These are phyloP conservation scores for Neotropicomus parvogracilis DNA, from an alignment of 1,284 basidiomycete genomes.

Conservation along the genomic window DNA sequence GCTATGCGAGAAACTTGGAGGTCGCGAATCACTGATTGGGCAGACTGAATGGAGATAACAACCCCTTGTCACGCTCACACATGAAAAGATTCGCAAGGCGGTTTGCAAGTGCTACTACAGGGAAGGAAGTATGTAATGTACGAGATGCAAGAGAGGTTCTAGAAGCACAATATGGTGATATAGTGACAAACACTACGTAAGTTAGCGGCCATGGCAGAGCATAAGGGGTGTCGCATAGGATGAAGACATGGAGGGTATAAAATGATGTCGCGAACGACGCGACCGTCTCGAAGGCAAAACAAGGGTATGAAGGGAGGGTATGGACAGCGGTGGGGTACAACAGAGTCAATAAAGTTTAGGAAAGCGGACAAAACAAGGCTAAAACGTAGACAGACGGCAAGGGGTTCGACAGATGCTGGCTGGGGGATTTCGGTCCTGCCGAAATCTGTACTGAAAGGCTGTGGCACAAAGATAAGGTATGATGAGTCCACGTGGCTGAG, in stretches of 20 bases:
- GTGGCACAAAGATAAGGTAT: not conserved
- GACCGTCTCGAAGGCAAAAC: constrained; percentile 2
- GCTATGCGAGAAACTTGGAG: not conserved
- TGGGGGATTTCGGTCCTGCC: constrained; percentile 44
- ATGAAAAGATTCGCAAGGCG: not conserved
- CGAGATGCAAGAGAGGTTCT: constrained; percentile 14
- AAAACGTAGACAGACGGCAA: constrained; percentile 55
- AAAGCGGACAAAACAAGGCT: constrained; percentile 5
- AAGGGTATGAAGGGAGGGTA: constrained; percentile 22
- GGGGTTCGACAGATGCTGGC: constrained; percentile 29
- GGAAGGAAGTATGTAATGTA: constrained; percentile 23
- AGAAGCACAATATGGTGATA: constrained; percentile 34
- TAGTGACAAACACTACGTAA: constrained; percentile 15
- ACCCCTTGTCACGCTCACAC: constrained; percentile 2
- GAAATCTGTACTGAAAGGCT: constrained; percentile 63
- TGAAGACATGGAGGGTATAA: constrained; percentile 24
- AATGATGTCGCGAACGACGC: constrained; percentile 1
- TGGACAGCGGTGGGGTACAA: constrained; percentile 29
- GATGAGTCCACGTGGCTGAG: constrained; percentile 9
- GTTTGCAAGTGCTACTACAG: not conserved
- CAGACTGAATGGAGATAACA: not conserved
- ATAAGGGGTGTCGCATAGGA: constrained; percentile 22
- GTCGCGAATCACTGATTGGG: too few species aligned
- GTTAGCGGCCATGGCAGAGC: constrained; percentile 14
- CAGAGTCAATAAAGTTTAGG: constrained; percentile 25